Base-by-base conservation (phyloP, 176 grass and related monocot genomes). In the Areca catechu region DNA sequence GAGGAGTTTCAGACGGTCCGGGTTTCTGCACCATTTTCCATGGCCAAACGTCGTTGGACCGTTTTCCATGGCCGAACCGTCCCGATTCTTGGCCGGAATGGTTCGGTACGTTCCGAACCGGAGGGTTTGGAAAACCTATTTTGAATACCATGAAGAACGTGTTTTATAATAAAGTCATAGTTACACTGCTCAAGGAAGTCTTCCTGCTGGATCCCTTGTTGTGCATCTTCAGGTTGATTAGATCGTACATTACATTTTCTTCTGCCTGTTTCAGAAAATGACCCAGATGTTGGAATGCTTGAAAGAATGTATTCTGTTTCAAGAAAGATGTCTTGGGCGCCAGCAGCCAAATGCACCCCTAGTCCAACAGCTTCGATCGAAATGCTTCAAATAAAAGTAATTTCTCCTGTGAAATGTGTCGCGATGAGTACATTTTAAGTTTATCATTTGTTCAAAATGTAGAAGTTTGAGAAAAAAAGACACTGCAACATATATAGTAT, bases 161-260 rank as follows among this genome's bases (percentile, higher is more conserved):
- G 15, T 22, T 63, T 65, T 43, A 43, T 23, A 56, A 69, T 48
- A 52, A 55, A 30, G 29, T 30, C 4, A 14, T 16, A 17, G 43
- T 19, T 64, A 65, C 51, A n/a, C 17, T 30, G 49, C 72, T 20
- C 15, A 61, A 72, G 58, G 50, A 72, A 55, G 20, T 21, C 12
- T 74, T 88, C 93, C 81, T 97, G 87, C 57, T 97, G 76, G 27
- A 97, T 77, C 53, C 93, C 93, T 74, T 97, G 72, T 20, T 97
- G 93, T 57, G 93, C 78, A 67, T 76, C 79, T 65, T 83, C 86
- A 71, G 93, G 93, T 59, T 91, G 93, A 78, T 97, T 85, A 24
- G 75, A 76, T 61, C 78, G 80, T 74, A 88, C 66, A 62, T 91
- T 97, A 23, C 63, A 22, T 75, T 79, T 80, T 71, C 63, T 74